Base-by-base conservation (phyloP, 2,329 filamentous ascomycete genomes). In the Aspergillus hiratsukae region DNA sequence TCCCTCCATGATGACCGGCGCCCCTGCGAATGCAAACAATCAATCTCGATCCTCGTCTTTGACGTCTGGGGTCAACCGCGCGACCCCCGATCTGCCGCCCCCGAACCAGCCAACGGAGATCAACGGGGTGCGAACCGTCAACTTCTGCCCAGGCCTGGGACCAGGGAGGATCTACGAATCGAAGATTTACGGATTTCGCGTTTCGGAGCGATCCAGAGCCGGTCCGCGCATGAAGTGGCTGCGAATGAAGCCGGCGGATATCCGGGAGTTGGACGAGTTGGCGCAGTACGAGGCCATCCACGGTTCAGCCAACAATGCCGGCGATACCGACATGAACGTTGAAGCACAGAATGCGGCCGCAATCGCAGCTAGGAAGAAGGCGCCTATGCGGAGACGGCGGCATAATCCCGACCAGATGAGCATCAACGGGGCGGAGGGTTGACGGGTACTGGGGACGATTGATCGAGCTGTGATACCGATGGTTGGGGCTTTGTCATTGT, bases 171-270 rank as follows among this genome's bases (percentile, higher is more conserved):
- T 97, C 67, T 97, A 97, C 76, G 91, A 97, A 71, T 91, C 94
- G 57, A 89, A 87, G 64, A 97, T 99, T 72, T 99, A 97, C 75
- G 94, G 94, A 28, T 99, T 99, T 79, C 85, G 89, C 59, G 94
- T 99, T 23, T 93, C 90, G 19, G 94, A 97, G 75, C 82, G 92
- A 56, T 90, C 94, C 45, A 86, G 89, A 64, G 91, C 90, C 25
- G 94, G 94, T 0, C 94, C 94, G 11, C 84, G 94, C 59, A 99
- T 99, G 94, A 91, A 92, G 72, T 99, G 94, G 94, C 78, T 99
- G 66, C 86, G 94, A 64, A 87, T 88, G 75, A 88, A 91, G 70
- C 94, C 94, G 0, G 80, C 81, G 14, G 85, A 96, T 68, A 81
- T 96, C 54, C 86, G 81, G 46, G 89, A 96, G 66, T 80, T 97